These are phyloP conservation scores for Pluteus cervinus DNA, from an alignment of 768 basidiomycete genomes.

Conservation along the genomic window DNA sequence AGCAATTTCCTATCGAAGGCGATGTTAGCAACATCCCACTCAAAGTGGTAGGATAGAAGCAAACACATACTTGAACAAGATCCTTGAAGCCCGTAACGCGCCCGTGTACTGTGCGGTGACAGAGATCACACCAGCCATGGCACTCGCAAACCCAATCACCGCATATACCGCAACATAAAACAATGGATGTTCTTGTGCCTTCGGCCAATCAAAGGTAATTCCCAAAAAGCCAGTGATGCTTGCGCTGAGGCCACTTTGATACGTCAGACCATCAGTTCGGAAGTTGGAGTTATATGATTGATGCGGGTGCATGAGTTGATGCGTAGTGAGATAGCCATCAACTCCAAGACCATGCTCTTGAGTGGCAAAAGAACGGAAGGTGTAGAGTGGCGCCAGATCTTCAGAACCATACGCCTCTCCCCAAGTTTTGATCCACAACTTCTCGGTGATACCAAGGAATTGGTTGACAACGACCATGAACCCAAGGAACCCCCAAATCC, in stretches of 20 bases:
- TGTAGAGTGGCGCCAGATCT: conserved; percentile 17
- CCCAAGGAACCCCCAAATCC: conserved; percentile 54
- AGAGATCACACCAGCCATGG: conserved; percentile 39
- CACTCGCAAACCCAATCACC: conserved; percentile 46
- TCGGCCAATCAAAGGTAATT: conserved; percentile 39
- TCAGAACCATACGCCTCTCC: conserved; percentile 50
- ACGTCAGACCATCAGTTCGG: too few relatives aligned
- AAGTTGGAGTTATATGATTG: too few relatives aligned
- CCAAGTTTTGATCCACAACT: conserved; percentile 78
- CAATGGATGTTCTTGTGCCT: conserved; percentile 53
- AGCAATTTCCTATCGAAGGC: conserved; percentile 44
- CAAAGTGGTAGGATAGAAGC: background rate
- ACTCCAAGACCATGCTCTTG: conserved; percentile 31
- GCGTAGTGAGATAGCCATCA: conserved; percentile 24
- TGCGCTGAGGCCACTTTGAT: too few relatives aligned
- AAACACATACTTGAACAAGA: conserved; percentile 32
- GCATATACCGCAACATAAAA: conserved; percentile 71
- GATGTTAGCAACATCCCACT: conserved; percentile 24
- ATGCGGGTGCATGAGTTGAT: conserved; percentile 19
- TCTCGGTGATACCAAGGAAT: conserved; percentile 50
- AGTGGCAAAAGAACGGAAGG: conserved; percentile 29
- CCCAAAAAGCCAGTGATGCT: conserved; percentile 17
- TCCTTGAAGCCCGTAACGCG: conserved; percentile 41
- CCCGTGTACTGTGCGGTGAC: conserved; percentile 56
- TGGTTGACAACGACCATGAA: conserved; percentile 45